phyloP scores from a whole-genome alignment of 1,284 basidiomycete genomes.

The Trichosporon sp. region DNA sequence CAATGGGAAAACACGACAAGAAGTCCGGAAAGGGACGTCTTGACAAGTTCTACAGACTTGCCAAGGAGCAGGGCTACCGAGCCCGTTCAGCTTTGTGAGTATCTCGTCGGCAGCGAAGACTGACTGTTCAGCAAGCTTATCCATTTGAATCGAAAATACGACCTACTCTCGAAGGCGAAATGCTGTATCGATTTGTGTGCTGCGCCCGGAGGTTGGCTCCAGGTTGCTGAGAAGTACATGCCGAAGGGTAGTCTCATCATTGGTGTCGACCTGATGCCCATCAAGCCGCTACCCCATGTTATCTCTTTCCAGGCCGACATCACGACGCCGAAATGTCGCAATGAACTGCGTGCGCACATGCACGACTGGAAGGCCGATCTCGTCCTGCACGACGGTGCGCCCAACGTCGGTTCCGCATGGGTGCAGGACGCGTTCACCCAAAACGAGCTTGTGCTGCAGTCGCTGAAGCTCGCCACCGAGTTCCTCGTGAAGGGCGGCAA shows the following conservation, averaged over 20 bases:
- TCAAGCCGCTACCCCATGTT: constrained; percentile 90
- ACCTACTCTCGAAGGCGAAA: constrained; percentile 81
- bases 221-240: constrained; percentile 99
- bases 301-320: constrained; percentile 93
- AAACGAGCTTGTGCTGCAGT: constrained; percentile 93
- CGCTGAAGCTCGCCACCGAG: constrained; percentile 92
- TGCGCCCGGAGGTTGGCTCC: constrained; percentile 97
- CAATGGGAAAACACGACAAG: constrained; percentile 51
- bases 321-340: constrained; percentile 85
- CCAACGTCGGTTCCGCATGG: constrained; percentile 99
- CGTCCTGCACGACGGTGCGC: constrained; percentile 98
- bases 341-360: constrained; percentile 76
- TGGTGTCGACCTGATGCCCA: constrained; percentile 95
- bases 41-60: constrained; percentile 83
- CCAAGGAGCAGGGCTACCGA: constrained; percentile 91
- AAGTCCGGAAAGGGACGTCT: constrained; percentile 74
- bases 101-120: not conserved
- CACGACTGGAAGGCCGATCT: constrained; percentile 99
- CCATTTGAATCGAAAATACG: constrained; percentile 97
- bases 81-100: constrained; percentile 89
- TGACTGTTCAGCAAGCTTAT: constrained; percentile 69
- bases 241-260: constrained; percentile 90
- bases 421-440: constrained; percentile 98
- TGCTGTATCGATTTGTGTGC: constrained; percentile 98
- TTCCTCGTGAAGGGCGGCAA: constrained; percentile 90